Percentiles rank a stretch among this genome's conserved stretches.
These are phyloP conservation scores for Vitis rotundifolia DNA, from an alignment of 164 flowering plant genomes.

Conservation along the genomic window DNA sequence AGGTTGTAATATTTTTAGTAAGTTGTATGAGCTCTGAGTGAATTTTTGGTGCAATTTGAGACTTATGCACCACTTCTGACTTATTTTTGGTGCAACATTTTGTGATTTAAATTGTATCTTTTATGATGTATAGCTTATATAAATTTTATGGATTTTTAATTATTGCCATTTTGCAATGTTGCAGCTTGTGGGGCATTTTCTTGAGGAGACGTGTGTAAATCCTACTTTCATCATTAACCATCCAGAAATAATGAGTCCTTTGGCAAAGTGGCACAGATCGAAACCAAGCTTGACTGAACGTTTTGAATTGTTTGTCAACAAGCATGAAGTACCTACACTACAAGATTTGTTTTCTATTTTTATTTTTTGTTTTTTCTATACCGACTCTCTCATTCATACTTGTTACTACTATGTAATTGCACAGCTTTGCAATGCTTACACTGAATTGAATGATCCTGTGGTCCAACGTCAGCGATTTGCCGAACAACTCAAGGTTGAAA, in stretches of 20 bases:
- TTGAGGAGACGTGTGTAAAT: constrained; percentile 87
- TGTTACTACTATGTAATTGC: constrained; percentile 3
- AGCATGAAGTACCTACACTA: constrained; percentile 63
- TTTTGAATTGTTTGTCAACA: constrained; percentile 88
- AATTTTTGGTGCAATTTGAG: no score
- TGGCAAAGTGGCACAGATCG: constrained; percentile 95
- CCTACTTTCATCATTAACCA: constrained; percentile 93
- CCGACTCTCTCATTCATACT: neutral
- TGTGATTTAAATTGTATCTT: no score
- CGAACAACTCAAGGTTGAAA: constrained; percentile 84
- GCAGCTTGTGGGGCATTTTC: constrained; percentile 97
- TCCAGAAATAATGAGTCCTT: constrained; percentile 97
- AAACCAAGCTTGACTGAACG: constrained; percentile 89
- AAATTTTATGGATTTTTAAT: no score
- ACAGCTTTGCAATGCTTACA: constrained; percentile 95
- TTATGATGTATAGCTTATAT: no score
- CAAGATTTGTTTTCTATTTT: neutral
- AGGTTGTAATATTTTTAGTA: no score
- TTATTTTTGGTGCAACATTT: no score
- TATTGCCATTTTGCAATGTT: neutral
- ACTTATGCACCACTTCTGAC: no score
- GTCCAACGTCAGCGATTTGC: constrained; percentile 93
- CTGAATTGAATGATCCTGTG: constrained; percentile 95
- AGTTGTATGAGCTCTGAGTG: no score
- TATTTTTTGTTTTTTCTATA: neutral